Percentiles rank a stretch among this genome's conserved stretches.
Evolutionary conservation across 1,139 yeast species (phyloP).

Genomic region (Hanseniaspora gamundiae): DNA sequence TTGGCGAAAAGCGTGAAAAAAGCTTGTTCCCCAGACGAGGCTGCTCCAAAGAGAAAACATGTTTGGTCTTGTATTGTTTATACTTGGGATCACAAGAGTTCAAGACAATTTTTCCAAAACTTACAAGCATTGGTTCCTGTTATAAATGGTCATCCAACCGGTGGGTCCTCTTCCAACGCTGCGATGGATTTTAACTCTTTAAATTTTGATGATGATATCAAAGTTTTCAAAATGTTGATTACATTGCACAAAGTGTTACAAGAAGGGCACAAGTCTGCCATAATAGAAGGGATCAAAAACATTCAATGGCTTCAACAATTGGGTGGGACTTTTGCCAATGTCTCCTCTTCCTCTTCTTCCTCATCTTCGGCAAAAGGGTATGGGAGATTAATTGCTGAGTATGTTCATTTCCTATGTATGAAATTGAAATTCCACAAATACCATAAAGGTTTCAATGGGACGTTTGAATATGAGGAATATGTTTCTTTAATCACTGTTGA

Average conservation of each 20-base stretch:
- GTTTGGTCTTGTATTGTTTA: slow-evolving; percentile 88
- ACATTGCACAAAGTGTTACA: slow-evolving; percentile 87
- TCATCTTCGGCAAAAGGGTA: too few species aligned
- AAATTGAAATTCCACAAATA: slow-evolving; percentile 75
- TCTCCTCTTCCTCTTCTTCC: too few species aligned
- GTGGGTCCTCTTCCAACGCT: not conserved
- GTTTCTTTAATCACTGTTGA: slow-evolving; percentile 76
- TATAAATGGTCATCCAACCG: not conserved
- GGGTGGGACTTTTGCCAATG: slow-evolving; percentile 16
- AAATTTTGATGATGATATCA: slow-evolving; percentile 49
- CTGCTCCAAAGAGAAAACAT: slow-evolving; percentile 92
- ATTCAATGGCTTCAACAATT: slow-evolving; percentile 46
- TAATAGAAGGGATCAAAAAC: slow-evolving; percentile 74
- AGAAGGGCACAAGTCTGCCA: slow-evolving; percentile 84
- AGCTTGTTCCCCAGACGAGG: slow-evolving; percentile 78
- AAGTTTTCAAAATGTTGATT: slow-evolving; percentile 77
- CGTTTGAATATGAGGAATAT: slow-evolving; percentile 92
- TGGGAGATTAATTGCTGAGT: slow-evolving; percentile 66
- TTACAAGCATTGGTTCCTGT: slow-evolving; percentile 56
- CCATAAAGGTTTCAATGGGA: slow-evolving; percentile 87
- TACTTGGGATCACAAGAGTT: slow-evolving; percentile 91
- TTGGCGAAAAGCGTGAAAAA: slow-evolving; percentile 62
- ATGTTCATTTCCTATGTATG: slow-evolving; percentile 53
- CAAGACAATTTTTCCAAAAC: slow-evolving; percentile 78
- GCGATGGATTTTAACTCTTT: not conserved